Evolutionary conservation across 768 basidiomycete genomes (phyloP).

Genomic region (Boletus coccyginus): DNA sequence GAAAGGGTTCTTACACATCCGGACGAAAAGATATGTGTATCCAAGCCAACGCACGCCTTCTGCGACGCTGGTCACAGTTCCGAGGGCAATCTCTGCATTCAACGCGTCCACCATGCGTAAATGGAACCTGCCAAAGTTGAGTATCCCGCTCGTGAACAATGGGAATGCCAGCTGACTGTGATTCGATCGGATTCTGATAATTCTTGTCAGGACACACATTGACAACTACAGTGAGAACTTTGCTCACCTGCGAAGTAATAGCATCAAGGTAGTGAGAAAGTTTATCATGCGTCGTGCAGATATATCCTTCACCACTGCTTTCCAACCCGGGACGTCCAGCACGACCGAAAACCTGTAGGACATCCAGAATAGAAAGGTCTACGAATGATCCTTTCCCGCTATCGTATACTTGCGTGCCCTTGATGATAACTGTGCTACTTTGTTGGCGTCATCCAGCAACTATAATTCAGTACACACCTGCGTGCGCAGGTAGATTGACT

Average conservation of each 20-base stretch:
- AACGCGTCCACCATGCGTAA: slow-evolving; percentile 85
- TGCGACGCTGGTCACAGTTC: slow-evolving; percentile 82
- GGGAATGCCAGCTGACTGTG: slow-evolving; percentile 56
- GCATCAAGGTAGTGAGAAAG: slow-evolving; percentile 86
- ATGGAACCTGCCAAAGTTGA: slow-evolving; percentile 53
- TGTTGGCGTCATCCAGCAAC: slow-evolving; percentile 6
- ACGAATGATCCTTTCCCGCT: slow-evolving; percentile 86
- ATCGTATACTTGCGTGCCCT: slow-evolving; percentile 97
- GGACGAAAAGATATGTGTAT: slow-evolving; percentile 94
- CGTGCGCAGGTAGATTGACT: slow-evolving; percentile 97
- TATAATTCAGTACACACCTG: slow-evolving; percentile 49
- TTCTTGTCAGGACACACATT: neutral
- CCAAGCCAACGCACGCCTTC: slow-evolving; percentile 95
- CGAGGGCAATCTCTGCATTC: slow-evolving; percentile 93
- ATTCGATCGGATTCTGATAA: slow-evolving; percentile 88
- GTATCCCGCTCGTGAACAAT: neutral
- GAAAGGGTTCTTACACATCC: slow-evolving; percentile 90
- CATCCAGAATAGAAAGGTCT: slow-evolving; percentile 92
- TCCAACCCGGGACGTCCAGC: slow-evolving; percentile 89
- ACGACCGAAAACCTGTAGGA: slow-evolving; percentile 96
- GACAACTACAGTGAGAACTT: neutral
- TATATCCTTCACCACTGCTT: slow-evolving; percentile 93
- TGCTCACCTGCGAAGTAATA: slow-evolving; percentile 76
- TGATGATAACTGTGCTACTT: slow-evolving; percentile 72
- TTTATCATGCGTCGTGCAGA: slow-evolving; percentile 94